Evolutionary conservation across 2,329 filamentous ascomycete genomes (phyloP), one percentile per base, ranked within the genome.

Genomic region (Fusarium torulosum): DNA sequence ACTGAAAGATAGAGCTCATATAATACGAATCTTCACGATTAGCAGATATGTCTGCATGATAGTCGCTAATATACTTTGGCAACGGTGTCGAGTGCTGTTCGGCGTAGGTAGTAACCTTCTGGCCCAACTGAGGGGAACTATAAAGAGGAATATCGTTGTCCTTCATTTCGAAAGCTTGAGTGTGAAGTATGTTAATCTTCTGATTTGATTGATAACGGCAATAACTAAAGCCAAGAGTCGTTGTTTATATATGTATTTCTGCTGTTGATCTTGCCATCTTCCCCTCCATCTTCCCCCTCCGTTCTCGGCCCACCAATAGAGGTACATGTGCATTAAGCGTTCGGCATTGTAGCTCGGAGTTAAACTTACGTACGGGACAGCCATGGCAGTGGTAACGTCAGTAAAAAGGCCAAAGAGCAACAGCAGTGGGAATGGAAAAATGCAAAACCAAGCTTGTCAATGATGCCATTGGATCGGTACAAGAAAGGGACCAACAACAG

Each of bases 1-100:
- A 77, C 72, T 83, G 79, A 42, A 80, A 81, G 52, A 76, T 75
- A 38, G 80, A 81, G 58, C 78, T 81, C 77, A 82, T 77, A 66
- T 78, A 79, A 27, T 75, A 62, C 11, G 79, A 75, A 53, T 75
- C 72, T 5, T 70, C 47, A 41, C 75, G 75, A 40, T 44, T 69
- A 11, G 53, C 51, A 43, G 67, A 72, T 57, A 66, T 60, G 29
- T 56, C 29, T 31, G 77, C 78, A 62, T 85, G 82, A 60, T 82
- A 83, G 29, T 79, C 76, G 40, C 74, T 74, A 54, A 85, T 79
- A 59, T 80, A 72, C 56, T 77, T 74, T 6, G 83, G 82, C 38
- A 85, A 72, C 14, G 75, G 63, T 20, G 78, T 77, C 17, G 82
- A 84, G 71, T 82, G 79, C 29, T 72, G 60, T 35, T 77, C 75